A percentile compares a stretch with the other conserved stretches of the same genome.
These are phyloP conservation scores for Phytopythium cucurbitacearum DNA, from an alignment of 352 stramenopile genomes.

Conservation along the genomic window DNA sequence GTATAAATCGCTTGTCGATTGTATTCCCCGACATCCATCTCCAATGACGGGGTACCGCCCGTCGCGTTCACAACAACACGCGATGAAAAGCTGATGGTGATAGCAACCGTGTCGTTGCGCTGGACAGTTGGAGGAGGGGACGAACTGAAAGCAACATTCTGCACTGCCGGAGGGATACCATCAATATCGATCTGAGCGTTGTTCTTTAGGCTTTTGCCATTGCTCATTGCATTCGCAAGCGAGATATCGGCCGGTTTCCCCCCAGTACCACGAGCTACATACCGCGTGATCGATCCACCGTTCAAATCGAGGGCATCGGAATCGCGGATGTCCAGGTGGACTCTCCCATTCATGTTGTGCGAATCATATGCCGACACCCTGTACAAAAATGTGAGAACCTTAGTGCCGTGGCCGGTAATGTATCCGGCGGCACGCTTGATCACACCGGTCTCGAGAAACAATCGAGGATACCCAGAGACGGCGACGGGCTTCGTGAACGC, in stretches of 20 bases:
- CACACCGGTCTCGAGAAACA: slow-evolving; percentile 67
- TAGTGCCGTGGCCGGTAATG: slow-evolving; percentile 51
- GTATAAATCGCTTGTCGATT: slow-evolving; percentile 61
- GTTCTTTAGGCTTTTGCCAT: slow-evolving; percentile 29
- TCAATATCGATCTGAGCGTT: slow-evolving; percentile 58
- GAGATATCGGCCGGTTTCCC: slow-evolving; percentile 27
- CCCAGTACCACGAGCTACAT: slow-evolving; percentile 4
- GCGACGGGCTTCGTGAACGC: slow-evolving; percentile 77
- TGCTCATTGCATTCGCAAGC: slow-evolving; percentile 10
- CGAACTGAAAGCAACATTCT: slow-evolving; percentile 30
- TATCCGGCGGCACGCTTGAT: slow-evolving; percentile 72
- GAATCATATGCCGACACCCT: slow-evolving; percentile 59
- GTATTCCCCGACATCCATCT: slow-evolving; percentile 51
- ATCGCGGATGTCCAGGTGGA: slow-evolving; percentile 66
- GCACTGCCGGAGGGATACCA: slow-evolving; percentile 39
- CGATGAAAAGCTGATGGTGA: slow-evolving; percentile 63
- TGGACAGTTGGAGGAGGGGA: slow-evolving; percentile 32
- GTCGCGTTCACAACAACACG: slow-evolving; percentile 52
- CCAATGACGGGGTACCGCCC: slow-evolving; percentile 47
- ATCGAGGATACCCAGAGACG: slow-evolving; percentile 54
- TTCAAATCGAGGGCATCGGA: slow-evolving; percentile 58
- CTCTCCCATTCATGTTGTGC: slow-evolving; percentile 29
- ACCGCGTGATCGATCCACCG: slow-evolving; percentile 52
- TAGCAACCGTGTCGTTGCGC: slow-evolving; percentile 35
- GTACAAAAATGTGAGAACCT: slow-evolving; percentile 69